These are phyloP conservation scores for Hypomyces perniciosus DNA, from an alignment of 2,329 filamentous ascomycete species.

Conservation along the genomic window DNA sequence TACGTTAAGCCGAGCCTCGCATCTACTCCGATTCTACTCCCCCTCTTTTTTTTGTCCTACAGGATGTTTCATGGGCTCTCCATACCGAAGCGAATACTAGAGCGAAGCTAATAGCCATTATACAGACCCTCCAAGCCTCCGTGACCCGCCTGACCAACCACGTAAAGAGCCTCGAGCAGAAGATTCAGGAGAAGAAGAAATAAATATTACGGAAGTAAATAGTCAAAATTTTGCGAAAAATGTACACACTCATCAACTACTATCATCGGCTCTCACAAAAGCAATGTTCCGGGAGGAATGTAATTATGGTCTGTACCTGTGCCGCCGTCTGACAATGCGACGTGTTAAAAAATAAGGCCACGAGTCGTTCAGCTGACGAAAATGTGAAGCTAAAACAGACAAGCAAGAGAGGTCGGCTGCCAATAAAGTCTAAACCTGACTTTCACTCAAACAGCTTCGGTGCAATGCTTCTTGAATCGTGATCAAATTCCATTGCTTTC, in stretches of 20 bases:
- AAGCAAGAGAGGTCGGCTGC: background rate
- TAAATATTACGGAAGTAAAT: constrained; percentile 24
- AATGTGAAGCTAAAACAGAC: background rate
- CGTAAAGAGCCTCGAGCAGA: constrained; percentile 74
- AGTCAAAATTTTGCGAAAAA: background rate
- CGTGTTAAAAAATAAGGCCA: too few relatives aligned
- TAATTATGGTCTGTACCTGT: too few relatives aligned
- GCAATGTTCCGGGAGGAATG: background rate
- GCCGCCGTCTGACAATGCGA: too few relatives aligned
- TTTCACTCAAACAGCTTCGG: background rate
- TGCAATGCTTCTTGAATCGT: background rate
- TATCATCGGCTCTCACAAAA: background rate
- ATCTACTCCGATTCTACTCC: background rate
- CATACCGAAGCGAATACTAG: background rate
- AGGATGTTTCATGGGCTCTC: background rate
- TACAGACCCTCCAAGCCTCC: constrained; percentile 75
- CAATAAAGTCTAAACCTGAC: background rate
- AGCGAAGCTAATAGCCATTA: background rate
- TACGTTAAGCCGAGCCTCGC: constrained; percentile 47
- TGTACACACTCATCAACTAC: background rate
- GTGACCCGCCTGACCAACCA: constrained; percentile 83
- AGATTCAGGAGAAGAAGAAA: constrained; percentile 69
- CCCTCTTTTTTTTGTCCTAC: too few relatives aligned
- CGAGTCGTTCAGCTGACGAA: too few relatives aligned
- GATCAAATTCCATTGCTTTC: constrained; percentile 10